Evolutionary conservation across 176 grass and related monocot genomes (phyloP).

Genomic region (Bolboschoenus planiculmis): DNA sequence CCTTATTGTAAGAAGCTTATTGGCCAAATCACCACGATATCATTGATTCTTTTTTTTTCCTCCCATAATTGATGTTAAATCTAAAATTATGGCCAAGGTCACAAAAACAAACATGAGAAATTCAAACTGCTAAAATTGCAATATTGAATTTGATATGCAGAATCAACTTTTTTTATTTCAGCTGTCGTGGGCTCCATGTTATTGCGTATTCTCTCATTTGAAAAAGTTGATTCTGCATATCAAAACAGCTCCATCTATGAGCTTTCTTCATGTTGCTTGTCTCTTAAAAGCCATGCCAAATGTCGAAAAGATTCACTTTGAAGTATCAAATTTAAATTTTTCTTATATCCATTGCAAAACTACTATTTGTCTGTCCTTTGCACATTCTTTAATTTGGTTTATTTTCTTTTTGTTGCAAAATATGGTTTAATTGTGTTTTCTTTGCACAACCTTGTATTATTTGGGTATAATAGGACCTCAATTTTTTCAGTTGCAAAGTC

Average conservation of each 20-base stretch:
- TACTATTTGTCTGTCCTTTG: not conserved
- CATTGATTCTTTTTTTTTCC: not conserved
- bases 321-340: not conserved
- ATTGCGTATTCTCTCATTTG: not conserved
- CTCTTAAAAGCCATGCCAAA: not conserved
- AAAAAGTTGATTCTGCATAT: not conserved
- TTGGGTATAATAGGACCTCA: not conserved
- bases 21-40: not conserved
- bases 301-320: slow-evolving; percentile 7
- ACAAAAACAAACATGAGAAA: not conserved
- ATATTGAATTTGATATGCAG: not conserved
- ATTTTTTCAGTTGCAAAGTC: not conserved
- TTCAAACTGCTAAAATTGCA: not conserved
- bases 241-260: not conserved
- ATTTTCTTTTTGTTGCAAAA: not conserved
- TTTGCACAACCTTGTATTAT: not conserved
- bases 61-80: not conserved
- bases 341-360: not conserved
- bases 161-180: not conserved
- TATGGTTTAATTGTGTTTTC: not conserved
- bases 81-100: not conserved
- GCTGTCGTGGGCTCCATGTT: not conserved
- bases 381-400: not conserved
- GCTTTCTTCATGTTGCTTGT: not conserved
- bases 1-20: not conserved